Evolutionary conservation across 2,329 filamentous ascomycete genomes (phyloP), one percentile per base, ranked within the genome.

Genomic region (Claviceps humidiphila): DNA sequence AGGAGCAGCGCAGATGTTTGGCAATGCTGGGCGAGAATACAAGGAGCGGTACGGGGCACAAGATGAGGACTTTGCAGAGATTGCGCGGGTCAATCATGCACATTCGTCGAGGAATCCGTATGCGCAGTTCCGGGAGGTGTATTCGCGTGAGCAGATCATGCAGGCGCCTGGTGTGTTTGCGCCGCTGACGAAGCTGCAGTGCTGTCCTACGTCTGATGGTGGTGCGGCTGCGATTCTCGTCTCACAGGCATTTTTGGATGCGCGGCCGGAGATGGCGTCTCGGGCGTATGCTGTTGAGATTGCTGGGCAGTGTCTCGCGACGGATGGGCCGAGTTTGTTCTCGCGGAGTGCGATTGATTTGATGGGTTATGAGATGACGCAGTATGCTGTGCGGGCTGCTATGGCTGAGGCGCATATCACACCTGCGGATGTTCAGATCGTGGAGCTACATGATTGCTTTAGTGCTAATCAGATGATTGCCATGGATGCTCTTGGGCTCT

Each of bases 391-490:
- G 7, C 69, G 74, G 55, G 72, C 74, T 0, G 91, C 91, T n/a
- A 73, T 87, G 56, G 74, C 71, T 37, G 86, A 97, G 70, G 89
- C 89, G 0, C 78, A 80, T 22, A 72, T 86, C 55, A 76, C 81
- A 2, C 72, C 86, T 0, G 68, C 72, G 38, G 86, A 95, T 58
- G 77, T 91, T 57, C 82, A 85, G 62, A 86, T 97, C 16, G 89
- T 88, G 63, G 91, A 97, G 72, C 75, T 97, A 55, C 93, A 97
- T 70, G 93, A 97, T 72, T 97, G 93, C 74, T 97, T 97, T 77
- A 89, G 84, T 17, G 84, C 91, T 26, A 97, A 97, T 67, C 88
- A 97, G 74, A 86, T 97, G 85, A 78, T 93, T 50, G 84, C 82
- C 1, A 82, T 97, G 49, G 91, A 97, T 65, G 88, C 88, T 0